A percentile compares a stretch with the other conserved stretches of the same genome.
phyloP scores from a whole-genome alignment of 2,329 filamentous ascomycete genomes.

The Alternaria postmessia region DNA sequence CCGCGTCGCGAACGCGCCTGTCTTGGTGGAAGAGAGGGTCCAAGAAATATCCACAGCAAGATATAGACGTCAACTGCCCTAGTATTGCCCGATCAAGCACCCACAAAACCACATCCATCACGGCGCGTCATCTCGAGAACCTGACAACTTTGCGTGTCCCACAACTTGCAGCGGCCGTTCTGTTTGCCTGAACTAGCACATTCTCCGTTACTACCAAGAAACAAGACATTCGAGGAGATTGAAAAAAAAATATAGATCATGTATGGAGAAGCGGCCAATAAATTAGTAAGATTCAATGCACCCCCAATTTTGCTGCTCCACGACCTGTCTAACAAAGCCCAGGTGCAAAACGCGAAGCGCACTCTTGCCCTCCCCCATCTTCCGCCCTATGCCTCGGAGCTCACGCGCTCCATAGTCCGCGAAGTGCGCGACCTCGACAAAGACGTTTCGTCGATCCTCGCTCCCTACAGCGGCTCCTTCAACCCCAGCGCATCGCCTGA shows the following conservation, averaged over 20 bases:
- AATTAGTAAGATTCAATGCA: slow-evolving; percentile 67
- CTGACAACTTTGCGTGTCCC: not conserved
- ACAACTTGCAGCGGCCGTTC: not conserved
- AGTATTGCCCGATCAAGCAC: not conserved
- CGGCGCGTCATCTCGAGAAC: not conserved
- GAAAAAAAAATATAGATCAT: slow-evolving; percentile 57
- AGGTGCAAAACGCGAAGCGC: slow-evolving; percentile 96
- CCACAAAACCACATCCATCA: not conserved
- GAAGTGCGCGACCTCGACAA: slow-evolving; percentile 94
- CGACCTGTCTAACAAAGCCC: slow-evolving; percentile 5
- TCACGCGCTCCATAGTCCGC: slow-evolving; percentile 84
- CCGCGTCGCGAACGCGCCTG: slow-evolving; percentile 29
- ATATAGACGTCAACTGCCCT: not conserved
- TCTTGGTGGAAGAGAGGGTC: slow-evolving; percentile 14
- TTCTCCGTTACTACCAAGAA: not conserved
- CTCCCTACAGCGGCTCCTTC: slow-evolving; percentile 84
- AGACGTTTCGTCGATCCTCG: slow-evolving; percentile 79
- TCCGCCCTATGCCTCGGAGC: slow-evolving; percentile 90
- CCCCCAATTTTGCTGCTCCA: not conserved
- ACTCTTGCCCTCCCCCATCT: slow-evolving; percentile 86
- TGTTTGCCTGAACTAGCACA: not conserved
- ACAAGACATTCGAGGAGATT: not conserved
- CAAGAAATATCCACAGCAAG: slow-evolving; percentile 11
- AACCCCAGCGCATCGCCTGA: slow-evolving; percentile 83
- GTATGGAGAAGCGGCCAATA: slow-evolving; percentile 89